Conservation (phyloP, 371 early-diverging fungal species). For the Agmasoma carcini region DNA sequence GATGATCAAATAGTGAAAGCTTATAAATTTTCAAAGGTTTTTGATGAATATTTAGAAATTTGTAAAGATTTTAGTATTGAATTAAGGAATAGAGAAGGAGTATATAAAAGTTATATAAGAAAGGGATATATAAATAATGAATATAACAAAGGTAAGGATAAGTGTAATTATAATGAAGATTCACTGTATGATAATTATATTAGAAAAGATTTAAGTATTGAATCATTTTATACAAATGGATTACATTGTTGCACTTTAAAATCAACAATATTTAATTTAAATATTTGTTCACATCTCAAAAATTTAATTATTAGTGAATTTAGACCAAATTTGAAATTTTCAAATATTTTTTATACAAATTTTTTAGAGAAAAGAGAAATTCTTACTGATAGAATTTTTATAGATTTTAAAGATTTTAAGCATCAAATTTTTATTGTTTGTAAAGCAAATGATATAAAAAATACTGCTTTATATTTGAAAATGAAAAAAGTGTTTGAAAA, state of each 20-base stretch:
- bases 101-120: neutral
- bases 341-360: neutral
- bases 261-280: neutral
- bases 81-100: neutral
- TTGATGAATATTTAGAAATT: neutral
- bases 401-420: neutral
- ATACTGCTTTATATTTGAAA: too few species aligned
- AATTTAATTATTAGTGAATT: neutral
- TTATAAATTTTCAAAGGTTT: neutral
- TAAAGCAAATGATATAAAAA: too few species aligned
- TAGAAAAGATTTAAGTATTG: neutral
- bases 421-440: neutral
- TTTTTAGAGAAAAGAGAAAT: neutral
- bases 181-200: neutral
- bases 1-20: neutral
- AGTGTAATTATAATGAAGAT: neutral
- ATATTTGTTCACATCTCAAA: neutral
- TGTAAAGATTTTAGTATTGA: neutral
- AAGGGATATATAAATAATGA: neutral
- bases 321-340: neutral
- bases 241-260: neutral
- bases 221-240: neutral
- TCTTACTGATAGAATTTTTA: neutral
- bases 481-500: too few species aligned
- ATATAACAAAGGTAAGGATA: neutral